Evolutionary conservation across 768 basidiomycete species (phyloP).

Genomic region (Tylopilus rubrobrunneus): DNA sequence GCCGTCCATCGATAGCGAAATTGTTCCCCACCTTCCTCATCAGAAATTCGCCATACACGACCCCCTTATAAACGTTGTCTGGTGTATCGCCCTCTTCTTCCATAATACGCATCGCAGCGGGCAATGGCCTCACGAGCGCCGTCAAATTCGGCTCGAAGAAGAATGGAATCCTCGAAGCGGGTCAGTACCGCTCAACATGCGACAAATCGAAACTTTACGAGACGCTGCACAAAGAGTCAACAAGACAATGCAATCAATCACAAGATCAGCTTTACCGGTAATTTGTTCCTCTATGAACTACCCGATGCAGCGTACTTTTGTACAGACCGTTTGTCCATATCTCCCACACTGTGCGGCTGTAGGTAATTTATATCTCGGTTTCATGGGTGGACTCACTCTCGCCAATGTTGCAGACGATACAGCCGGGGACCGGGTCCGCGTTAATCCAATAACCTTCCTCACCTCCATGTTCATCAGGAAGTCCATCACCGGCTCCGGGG

Average conservation of each 20-base stretch:
- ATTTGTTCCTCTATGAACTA: conserved; percentile 71
- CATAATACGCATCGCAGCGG: conserved; percentile 47
- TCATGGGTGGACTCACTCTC: conserved; percentile 56
- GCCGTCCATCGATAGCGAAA: conserved; percentile 45
- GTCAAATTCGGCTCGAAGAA: conserved; percentile 92
- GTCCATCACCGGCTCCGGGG: conserved; percentile 27
- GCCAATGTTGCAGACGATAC: conserved; percentile 88
- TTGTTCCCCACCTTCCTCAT: conserved; percentile 68
- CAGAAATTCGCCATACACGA: conserved; percentile 80
- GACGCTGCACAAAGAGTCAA: conserved; percentile 43
- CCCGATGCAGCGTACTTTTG: conserved; percentile 84
- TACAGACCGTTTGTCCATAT: conserved; percentile 88
- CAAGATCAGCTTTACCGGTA: conserved; percentile 42
- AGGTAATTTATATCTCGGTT: neutral
- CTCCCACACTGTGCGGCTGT: conserved; percentile 72
- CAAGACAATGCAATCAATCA: neutral
- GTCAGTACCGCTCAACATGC: conserved; percentile 1
- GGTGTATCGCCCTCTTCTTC: conserved; percentile 11
- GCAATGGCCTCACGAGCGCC: conserved; percentile 62
- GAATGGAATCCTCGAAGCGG: conserved; percentile 66
- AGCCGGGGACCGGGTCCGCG: conserved; percentile 79
- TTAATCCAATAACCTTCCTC: conserved; percentile 74
- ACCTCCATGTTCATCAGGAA: conserved; percentile 50
- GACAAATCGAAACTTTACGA: conserved; percentile 48
- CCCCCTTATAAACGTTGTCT: conserved; percentile 38